Conservation (phyloP, 495 filamentous ascomycete genomes). For the Trichoderma reesei region DNA sequence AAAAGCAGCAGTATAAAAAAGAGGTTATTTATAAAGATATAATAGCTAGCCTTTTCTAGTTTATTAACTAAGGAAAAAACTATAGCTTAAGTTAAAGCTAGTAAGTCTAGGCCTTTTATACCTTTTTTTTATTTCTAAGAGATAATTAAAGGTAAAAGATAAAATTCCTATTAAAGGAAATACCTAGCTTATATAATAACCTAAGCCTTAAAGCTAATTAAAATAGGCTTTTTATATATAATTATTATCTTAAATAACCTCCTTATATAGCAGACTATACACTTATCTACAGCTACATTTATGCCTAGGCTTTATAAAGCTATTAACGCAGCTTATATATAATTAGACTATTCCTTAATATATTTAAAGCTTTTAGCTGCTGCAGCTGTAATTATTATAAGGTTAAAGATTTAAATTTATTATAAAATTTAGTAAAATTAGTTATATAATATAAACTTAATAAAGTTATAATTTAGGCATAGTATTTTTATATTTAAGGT, state of each 20-base stretch:
- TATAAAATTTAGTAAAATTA: no score
- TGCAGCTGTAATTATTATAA: no score
- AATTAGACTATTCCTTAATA: background rate
- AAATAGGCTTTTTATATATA: background rate
- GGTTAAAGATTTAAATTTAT: no score
- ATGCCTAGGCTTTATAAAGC: background rate
- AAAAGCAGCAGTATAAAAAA: background rate
- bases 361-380: background rate
- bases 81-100: background rate
- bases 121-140: background rate
- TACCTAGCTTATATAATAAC: background rate
- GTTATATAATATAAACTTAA: no score
- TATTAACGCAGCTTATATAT: background rate
- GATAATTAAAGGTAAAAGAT: background rate
- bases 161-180: background rate
- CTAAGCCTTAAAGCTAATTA: background rate
- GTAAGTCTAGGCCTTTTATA: background rate
- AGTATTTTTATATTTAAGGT: background rate
- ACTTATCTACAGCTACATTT: background rate
- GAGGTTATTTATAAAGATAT: background rate
- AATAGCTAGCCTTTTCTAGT: background rate
- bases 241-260: background rate
- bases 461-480: background rate
- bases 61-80: background rate
- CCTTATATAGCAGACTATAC: background rate